phyloP scores from a whole-genome alignment of 2,329 filamentous ascomycete genomes.

The Blastomyces percursus region DNA sequence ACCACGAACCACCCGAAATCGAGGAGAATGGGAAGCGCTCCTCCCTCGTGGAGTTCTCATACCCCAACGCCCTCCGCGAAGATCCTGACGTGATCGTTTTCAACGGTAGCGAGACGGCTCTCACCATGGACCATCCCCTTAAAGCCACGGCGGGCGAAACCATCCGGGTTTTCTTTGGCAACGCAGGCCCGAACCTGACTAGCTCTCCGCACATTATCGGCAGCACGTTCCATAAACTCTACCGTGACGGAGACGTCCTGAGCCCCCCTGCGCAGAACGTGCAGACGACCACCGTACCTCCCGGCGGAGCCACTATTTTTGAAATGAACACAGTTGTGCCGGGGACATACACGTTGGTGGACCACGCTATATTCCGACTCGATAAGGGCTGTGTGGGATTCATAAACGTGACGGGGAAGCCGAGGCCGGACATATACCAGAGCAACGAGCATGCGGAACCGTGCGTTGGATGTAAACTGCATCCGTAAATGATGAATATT shows the following conservation, averaged over 20 bases:
- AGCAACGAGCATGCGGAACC: constrained; percentile 20
- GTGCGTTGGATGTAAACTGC: constrained; percentile 25
- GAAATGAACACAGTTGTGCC: constrained; percentile 26
- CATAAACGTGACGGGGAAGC: constrained; percentile 25
- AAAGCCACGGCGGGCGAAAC: constrained; percentile 22
- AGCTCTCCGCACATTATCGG: constrained; percentile 27
- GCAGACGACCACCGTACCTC: constrained; percentile 21
- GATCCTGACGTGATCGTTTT: constrained; percentile 25
- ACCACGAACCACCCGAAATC: constrained; percentile 27
- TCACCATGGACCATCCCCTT: constrained; percentile 23
- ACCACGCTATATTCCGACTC: constrained; percentile 27
- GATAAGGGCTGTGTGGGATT: constrained; percentile 29
- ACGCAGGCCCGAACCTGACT: constrained; percentile 26
- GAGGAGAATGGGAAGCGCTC: constrained; percentile 23
- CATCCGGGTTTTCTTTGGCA: constrained; percentile 28
- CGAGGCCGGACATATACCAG: constrained; percentile 20
- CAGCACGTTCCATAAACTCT: constrained; percentile 22
- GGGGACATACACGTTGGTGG: constrained; percentile 26
- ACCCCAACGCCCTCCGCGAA: constrained; percentile 25
- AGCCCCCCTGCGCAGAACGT: constrained; percentile 21
- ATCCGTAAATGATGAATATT: constrained; percentile 16
- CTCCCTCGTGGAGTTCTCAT: constrained; percentile 26
- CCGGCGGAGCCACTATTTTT: constrained; percentile 22
- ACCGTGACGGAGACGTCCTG: constrained; percentile 24
- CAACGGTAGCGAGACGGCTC: constrained; percentile 25